Base-by-base conservation (phyloP, 768 basidiomycete species). In the Pisolithus tinctorius region DNA sequence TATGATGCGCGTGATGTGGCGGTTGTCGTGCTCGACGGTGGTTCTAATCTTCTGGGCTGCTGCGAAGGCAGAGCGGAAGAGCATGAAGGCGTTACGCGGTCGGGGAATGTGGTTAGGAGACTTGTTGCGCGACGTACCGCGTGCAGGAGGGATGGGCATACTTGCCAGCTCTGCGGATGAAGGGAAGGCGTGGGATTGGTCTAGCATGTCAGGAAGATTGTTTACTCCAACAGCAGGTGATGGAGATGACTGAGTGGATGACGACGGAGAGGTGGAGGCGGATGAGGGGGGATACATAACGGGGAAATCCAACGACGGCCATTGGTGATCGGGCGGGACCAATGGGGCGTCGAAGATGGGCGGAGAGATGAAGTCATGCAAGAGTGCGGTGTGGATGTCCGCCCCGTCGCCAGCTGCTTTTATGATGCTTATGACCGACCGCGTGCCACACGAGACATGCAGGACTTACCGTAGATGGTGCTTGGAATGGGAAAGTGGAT, bases 21-120 rank as follows among this genome's bases (percentile, higher is more conserved):
- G 70, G 58, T 82, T 76, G 60, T 83, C 78, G 55, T 70, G 72
- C 59, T 83, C 81, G 55, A 81, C 69, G 17, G 60, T 64, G n/a
- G 70, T 67, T 46, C 57, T 63, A 53, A 80, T 72, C 53, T 75
- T 78, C 39, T 77, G 73, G 6, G 73, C 71, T 4, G 77, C 74
- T 38, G 79, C 77, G 47, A 84, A 81, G 50, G 76, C 79, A 25
- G 79, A 83, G 20, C 82, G 75, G 63, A 78, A 84, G 62, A 83
- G 75, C 73, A 84, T 74, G 60, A 75, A 74, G 38, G 72, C 74
- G 55, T 74, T 75, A 3, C 71, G 56, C 1, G 69, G 69, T 39
- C 69, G 71, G 11, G 69, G 69, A 16, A 70, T 60, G 56, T 70
- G 69, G 71, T 81, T 52, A 68, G 76, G 56, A 70, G 63, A 41